Evolutionary conservation across 345 rosid species (phyloP), one percentile per base, ranked within the genome.

Genomic region (Eutrema yunnanense): DNA sequence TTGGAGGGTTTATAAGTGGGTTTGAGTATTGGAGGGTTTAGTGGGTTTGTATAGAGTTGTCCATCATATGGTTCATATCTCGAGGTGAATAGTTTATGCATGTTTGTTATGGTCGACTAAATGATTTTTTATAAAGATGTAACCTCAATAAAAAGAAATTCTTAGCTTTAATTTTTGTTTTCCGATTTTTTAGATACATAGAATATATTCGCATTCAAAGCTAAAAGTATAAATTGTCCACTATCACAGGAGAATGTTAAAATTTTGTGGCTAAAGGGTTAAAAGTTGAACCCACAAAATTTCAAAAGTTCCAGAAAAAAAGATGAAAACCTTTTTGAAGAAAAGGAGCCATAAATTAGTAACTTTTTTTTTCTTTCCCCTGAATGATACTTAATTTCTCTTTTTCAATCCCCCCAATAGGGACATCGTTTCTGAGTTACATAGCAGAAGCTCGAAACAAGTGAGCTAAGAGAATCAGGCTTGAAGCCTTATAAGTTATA

Each of bases 61-160:
- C 57, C 65, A 64, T 55, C 40, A 26, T 11, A 36, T 46, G 71
- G 65, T 41, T 65, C 77, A 65, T 41, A 49, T 30, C n/a, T 56
- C 58, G 58, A 73, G 34, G 52, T 65, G 65, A 55, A 64, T 54
- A 60, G 32, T 55, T 55, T 63, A 44, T 53, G 9, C 62, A 43
- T 72, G 32, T 43, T 40, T 70, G 40, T 48, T 22, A 36, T 62
- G 62, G 70, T 73, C 65, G 72, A 72, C 51, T 38, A 65, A 22
- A 36, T 56, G 44, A 37, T 58, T 44, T 32, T 8, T 26, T 34
- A 3, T 57, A 50, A 60, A 71, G 58, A 38, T 27, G 40, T 19
- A 53, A 29, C 36, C 27, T 50, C 19, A 44, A 13, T 8, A 37
- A 58, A 47, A 46, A 33, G n/a, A 37, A 9, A 51, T 22, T 58